A percentile compares a stretch with the other conserved stretches of the same genome.
phyloP scores from a whole-genome alignment of 2,329 filamentous ascomycete species.

The Penicillium hesseltinei region DNA sequence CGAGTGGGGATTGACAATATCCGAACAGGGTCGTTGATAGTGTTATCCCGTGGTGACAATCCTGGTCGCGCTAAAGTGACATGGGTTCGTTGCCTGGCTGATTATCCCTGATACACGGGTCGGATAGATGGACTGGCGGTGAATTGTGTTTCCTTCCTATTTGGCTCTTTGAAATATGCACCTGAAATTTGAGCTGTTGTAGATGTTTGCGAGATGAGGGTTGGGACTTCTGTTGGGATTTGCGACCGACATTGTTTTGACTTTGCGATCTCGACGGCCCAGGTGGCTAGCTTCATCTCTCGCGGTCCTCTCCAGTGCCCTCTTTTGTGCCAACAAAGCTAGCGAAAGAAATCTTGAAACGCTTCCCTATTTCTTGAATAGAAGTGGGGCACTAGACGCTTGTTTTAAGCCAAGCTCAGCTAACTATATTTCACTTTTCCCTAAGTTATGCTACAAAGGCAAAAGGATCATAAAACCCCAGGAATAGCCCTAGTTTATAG shows the following conservation, averaged over 20 bases:
- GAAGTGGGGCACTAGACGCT: too few relatives aligned
- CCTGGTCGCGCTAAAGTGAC: neutral
- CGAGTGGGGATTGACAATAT: constrained; percentile 3
- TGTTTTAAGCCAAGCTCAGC: too few relatives aligned
- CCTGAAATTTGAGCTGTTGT: neutral
- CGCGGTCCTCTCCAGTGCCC: too few relatives aligned
- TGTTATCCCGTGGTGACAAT: neutral
- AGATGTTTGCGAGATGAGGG: neutral
- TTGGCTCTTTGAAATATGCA: neutral
- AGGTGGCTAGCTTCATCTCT: neutral
- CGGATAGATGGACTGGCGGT: constrained; percentile 7
- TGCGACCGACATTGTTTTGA: constrained; percentile 3
- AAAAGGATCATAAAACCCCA: too few relatives aligned
- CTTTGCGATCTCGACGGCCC: neutral
- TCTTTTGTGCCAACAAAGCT: neutral
- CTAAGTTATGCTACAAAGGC: too few relatives aligned
- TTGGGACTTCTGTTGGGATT: neutral
- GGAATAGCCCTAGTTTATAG: too few relatives aligned
- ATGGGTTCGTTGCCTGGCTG: constrained; percentile 1
- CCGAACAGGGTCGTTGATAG: constrained; percentile 1
- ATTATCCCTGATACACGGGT: neutral
- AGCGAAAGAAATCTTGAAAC: too few relatives aligned
- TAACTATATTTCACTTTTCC: too few relatives aligned
- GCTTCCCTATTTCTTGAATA: too few relatives aligned
- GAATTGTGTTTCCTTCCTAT: constrained; percentile 9